Conservation (phyloP, 2,329 filamentous ascomycete species). For the Neopestalotiopsis sp. region DNA sequence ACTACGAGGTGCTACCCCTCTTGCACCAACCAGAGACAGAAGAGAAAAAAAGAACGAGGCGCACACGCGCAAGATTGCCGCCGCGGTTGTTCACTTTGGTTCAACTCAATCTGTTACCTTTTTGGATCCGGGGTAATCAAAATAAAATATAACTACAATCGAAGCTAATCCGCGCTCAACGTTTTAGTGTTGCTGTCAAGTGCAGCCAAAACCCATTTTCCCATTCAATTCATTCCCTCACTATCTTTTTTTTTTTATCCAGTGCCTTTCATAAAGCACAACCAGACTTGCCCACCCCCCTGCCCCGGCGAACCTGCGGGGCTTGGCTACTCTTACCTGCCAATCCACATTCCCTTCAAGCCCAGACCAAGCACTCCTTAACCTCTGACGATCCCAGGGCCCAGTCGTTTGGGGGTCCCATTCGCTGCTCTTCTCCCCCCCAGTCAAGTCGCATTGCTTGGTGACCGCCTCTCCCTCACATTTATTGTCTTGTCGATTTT, state of each 20-base stretch:
- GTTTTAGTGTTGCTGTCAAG: slow-evolving; percentile 1
- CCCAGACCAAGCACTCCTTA: slow-evolving; percentile 13
- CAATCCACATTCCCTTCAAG: neutral
- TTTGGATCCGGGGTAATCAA: slow-evolving; percentile 17
- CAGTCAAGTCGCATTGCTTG: neutral
- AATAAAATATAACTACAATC: neutral
- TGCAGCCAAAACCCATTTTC: neutral
- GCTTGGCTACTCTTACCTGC: slow-evolving; percentile 1
- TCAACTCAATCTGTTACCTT: slow-evolving; percentile 1
- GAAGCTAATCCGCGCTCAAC: slow-evolving; percentile 9
- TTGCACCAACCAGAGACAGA: neutral
- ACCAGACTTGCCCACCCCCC: neutral
- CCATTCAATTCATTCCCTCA: neutral
- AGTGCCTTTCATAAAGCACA: neutral
- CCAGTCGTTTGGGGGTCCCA: neutral
- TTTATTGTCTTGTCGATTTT: slow-evolving; percentile 8
- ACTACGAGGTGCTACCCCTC: neutral
- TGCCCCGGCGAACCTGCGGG: neutral
- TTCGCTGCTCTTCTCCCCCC: neutral
- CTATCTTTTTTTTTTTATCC: neutral
- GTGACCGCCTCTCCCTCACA: slow-evolving; percentile 3
- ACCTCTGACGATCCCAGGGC: slow-evolving; percentile 6
- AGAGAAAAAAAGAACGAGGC: neutral
- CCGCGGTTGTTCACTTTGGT: neutral
- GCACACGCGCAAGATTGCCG: neutral